A percentile compares a stretch with the other conserved stretches of the same genome.
Evolutionary conservation across 768 basidiomycete species (phyloP).

Genomic region (Clitopilus hobsonii): DNA sequence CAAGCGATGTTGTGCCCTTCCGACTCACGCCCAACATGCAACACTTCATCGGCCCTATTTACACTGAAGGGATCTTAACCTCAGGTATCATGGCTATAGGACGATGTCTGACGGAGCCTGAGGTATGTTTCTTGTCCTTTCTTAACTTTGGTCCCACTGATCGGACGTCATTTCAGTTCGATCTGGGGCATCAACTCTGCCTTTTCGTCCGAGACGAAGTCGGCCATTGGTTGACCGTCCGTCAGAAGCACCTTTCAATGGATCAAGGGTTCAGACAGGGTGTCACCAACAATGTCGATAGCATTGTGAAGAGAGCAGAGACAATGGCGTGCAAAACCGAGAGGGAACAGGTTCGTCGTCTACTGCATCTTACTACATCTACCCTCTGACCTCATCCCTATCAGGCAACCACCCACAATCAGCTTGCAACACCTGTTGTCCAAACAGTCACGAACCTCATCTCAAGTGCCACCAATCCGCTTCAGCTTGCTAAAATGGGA

Average conservation of each 20-base stretch:
- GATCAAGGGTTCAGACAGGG: conserved; percentile 54
- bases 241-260: conserved; percentile 49
- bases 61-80: conserved; percentile 86
- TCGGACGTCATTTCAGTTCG: conserved; percentile 48
- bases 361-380: conserved; percentile 3
- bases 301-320: conserved; percentile 76
- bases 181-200: conserved; percentile 88
- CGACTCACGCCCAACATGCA: conserved; percentile 97
- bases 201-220: conserved; percentile 94
- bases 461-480: conserved; percentile 80
- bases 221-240: conserved; percentile 63
- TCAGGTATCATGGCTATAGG: conserved; percentile 89
- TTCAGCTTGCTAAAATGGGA: conserved; percentile 80
- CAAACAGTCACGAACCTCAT: conserved; percentile 83
- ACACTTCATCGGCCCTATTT: conserved; percentile 81
- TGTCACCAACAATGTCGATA: conserved; percentile 56
- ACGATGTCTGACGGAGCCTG: conserved; percentile 85
- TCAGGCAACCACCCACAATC: conserved; percentile 29
- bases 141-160: not conserved
- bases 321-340: conserved; percentile 84
- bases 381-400: conserved; percentile 18
- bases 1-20: conserved; percentile 91
- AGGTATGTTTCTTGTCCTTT: conserved; percentile 40
- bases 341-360: conserved; percentile 64
- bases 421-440: conserved; percentile 51